Percentiles rank a stretch among this genome's conserved stretches.
These are phyloP conservation scores for Ilex asprella DNA, from an alignment of 257 asterid genomes.

Conservation along the genomic window DNA sequence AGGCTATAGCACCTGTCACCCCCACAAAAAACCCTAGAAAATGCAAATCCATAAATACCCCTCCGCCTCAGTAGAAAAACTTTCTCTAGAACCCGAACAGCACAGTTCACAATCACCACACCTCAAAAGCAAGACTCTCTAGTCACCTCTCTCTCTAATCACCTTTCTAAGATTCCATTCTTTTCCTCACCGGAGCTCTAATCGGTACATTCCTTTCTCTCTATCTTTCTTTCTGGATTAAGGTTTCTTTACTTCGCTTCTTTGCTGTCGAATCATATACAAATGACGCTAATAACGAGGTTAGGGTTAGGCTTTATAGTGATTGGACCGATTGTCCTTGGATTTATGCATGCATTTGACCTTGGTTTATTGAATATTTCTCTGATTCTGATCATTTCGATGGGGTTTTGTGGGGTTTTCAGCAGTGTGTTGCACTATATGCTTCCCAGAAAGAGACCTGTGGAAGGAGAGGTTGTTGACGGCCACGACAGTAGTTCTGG, in stretches of 20 bases:
- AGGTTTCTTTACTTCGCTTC: constrained; percentile 12
- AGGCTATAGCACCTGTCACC: constrained; percentile 9
- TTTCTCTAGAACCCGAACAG: neutral
- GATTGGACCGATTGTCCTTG: constrained; percentile 23
- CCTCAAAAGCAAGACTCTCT: neutral
- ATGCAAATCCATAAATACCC: constrained; percentile 14
- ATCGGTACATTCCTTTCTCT: constrained; percentile 22
- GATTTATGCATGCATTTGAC: constrained; percentile 19
- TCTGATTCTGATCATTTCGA: constrained; percentile 35
- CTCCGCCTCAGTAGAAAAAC: neutral
- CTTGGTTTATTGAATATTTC: constrained; percentile 13
- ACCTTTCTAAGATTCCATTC: constrained; percentile 19
- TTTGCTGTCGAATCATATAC: neutral
- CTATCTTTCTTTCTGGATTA: constrained; percentile 2
- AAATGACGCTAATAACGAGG: neutral
- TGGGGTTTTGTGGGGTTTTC: constrained; percentile 47
- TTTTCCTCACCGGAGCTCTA: constrained; percentile 20
- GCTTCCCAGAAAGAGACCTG: constrained; percentile 97
- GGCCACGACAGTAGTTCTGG: constrained; percentile 27
- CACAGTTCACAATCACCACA: neutral
- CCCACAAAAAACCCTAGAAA: constrained; percentile 9
- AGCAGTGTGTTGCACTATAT: constrained; percentile 81
- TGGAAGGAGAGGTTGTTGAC: constrained; percentile 82
- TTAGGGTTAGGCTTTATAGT: neutral
- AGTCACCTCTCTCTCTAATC: neutral